Conservation (phyloP, 192 early-diverging fungal genomes). For the Coemansia sp. region DNA sequence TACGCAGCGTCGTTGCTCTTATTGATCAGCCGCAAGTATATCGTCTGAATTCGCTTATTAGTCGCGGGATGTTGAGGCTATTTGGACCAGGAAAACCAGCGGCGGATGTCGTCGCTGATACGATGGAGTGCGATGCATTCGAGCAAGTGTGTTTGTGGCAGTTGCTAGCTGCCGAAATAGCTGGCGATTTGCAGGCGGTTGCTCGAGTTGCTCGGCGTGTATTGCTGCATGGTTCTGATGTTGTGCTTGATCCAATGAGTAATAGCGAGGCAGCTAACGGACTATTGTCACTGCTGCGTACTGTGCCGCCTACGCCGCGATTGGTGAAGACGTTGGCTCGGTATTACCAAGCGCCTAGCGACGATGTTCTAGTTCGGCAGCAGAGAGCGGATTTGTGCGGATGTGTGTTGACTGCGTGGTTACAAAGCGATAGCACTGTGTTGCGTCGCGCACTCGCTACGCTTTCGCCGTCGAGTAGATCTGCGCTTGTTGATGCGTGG, state of each 20-base stretch:
- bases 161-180: constrained; percentile 48
- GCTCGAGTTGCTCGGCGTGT: constrained; percentile 16
- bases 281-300: constrained; percentile 48
- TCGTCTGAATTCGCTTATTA: constrained; percentile 28
- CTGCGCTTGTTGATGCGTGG: constrained; percentile 10
- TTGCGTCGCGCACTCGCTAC: neutral
- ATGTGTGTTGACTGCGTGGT: constrained; percentile 42
- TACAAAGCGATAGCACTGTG: constrained; percentile 6
- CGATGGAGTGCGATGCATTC: constrained; percentile 56
- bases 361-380: neutral
- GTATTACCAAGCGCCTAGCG: neutral
- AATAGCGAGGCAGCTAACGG: constrained; percentile 57
- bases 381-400: constrained; percentile 34
- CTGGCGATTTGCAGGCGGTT: constrained; percentile 23
- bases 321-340: constrained; percentile 4
- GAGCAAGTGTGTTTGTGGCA: constrained; percentile 66
- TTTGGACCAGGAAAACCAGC: constrained; percentile 25
- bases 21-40: constrained; percentile 60
- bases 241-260: constrained; percentile 16
- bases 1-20: constrained; percentile 42
- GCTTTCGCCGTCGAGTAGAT: neutral
- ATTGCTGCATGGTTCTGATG: neutral
- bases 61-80: constrained; percentile 22
- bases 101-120: constrained; percentile 13
- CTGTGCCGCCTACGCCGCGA: constrained; percentile 25